These are phyloP conservation scores for Kazachstania africana DNA, from an alignment of 805 yeast genomes.

Conservation along the genomic window DNA sequence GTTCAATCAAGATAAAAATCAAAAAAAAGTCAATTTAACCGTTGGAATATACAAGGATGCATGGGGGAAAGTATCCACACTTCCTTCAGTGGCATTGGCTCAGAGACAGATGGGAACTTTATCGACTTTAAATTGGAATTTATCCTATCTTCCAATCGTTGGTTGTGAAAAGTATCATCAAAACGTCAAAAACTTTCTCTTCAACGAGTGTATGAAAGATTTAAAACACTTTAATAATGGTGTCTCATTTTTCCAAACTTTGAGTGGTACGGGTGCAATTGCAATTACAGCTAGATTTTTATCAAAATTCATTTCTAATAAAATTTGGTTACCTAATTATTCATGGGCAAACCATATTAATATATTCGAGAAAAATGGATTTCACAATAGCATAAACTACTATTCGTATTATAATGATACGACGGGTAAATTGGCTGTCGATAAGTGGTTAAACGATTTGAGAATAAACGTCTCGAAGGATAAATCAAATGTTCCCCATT, in stretches of 20 bases:
- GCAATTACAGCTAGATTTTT: constrained; percentile 76
- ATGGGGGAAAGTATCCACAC: constrained; percentile 41
- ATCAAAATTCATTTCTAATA: constrained; percentile 32
- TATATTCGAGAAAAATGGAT: constrained; percentile 64
- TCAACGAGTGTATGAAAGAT: constrained; percentile 36
- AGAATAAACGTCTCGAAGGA: constrained; percentile 25
- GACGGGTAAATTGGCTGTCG: constrained; percentile 54
- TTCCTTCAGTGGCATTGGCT: constrained; percentile 22
- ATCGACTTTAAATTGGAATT: constrained; percentile 55
- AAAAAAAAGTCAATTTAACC: constrained; percentile 39
- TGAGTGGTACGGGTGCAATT: constrained; percentile 92
- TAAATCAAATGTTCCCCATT: constrained; percentile 32
- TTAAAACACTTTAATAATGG: constrained; percentile 33
- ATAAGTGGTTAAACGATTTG: constrained; percentile 50
- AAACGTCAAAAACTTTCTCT: constrained; percentile 59
- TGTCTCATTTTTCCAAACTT: constrained; percentile 75
- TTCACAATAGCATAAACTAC: constrained; percentile 36
- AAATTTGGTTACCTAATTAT: constrained; percentile 67
- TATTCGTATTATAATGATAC: constrained; percentile 57
- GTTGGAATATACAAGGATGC: constrained; percentile 78
- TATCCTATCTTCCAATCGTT: constrained; percentile 45
- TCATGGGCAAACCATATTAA: constrained; percentile 93
- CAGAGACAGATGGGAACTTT: constrained; percentile 27
- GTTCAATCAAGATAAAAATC: constrained; percentile 52
- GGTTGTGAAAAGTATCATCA: constrained; percentile 62